Percentiles rank a stretch among this genome's conserved stretches.
Evolutionary conservation across 2,329 filamentous ascomycete species (phyloP).

Genomic region (Colletotrichum lindemuthianum): DNA sequence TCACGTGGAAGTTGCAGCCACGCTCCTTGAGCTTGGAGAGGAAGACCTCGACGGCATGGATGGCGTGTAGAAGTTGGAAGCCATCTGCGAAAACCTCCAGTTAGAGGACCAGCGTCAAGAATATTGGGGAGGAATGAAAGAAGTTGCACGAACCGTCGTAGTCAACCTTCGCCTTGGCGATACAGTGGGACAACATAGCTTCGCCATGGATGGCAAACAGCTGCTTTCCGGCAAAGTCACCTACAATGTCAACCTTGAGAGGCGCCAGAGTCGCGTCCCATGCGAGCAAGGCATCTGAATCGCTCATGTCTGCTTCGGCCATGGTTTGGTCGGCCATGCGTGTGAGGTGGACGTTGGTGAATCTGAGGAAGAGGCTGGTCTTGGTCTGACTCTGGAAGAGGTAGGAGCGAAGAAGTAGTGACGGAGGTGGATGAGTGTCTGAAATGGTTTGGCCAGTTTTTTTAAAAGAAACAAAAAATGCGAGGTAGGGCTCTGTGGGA

Average conservation of each 20-base stretch:
- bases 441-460: too few species aligned
- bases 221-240: constrained; percentile 80
- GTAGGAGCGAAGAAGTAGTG: too few species aligned
- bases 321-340: too few species aligned
- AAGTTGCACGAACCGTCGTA: constrained; percentile 57
- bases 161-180: constrained; percentile 71
- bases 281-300: background rate
- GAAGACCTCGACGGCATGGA: constrained; percentile 75
- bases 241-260: constrained; percentile 70
- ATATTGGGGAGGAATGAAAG: background rate
- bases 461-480: too few species aligned
- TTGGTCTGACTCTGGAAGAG: too few species aligned
- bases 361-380: too few species aligned
- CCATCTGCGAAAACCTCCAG: constrained; percentile 53
- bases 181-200: constrained; percentile 72
- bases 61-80: constrained; percentile 77
- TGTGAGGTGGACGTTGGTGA: too few species aligned
- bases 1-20: constrained; percentile 76
- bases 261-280: constrained; percentile 36
- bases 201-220: constrained; percentile 80
- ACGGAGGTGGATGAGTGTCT: too few species aligned
- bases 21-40: constrained; percentile 68
- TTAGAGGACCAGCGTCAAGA: background rate
- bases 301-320: too few species aligned
- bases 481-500: too few species aligned